phyloP scores from a whole-genome alignment of 257 asterid species.

The Anisodus acutangulus region DNA sequence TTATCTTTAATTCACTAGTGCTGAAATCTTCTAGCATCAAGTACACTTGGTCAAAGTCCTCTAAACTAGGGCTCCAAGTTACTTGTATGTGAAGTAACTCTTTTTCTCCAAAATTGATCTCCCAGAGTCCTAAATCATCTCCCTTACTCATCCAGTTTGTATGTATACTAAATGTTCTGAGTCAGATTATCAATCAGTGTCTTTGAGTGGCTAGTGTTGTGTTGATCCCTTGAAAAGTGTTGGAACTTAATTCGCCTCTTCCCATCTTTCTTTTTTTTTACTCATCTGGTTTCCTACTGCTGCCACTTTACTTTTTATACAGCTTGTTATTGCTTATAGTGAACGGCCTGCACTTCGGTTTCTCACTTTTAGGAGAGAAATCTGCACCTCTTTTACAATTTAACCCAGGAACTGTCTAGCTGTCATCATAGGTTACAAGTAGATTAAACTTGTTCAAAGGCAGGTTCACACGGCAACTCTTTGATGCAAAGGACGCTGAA shows the following conservation, averaged over 20 bases:
- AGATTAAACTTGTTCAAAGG: not conserved
- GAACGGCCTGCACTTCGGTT: not conserved
- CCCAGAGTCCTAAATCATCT: not conserved
- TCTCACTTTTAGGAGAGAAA: constrained; percentile 21
- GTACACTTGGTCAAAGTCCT: constrained; percentile 2
- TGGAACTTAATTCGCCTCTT: not conserved
- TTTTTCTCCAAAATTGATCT: not conserved
- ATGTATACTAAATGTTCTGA: not conserved
- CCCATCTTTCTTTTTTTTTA: not conserved
- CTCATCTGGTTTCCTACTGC: constrained; percentile 16
- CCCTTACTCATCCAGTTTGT: constrained; percentile 22
- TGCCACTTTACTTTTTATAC: constrained; percentile 7
- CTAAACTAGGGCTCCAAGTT: constrained; percentile 8
- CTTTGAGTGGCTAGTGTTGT: constrained; percentile 24
- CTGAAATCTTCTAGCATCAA: constrained; percentile 28
- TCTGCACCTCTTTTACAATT: not conserved
- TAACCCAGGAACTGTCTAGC: constrained; percentile 21
- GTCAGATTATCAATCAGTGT: not conserved
- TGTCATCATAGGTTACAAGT: not conserved
- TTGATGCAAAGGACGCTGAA: constrained; percentile 16
- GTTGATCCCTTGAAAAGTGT: constrained; percentile 19
- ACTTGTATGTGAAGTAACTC: not conserved
- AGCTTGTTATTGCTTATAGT: constrained; percentile 10
- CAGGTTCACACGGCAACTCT: not conserved
- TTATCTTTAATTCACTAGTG: not conserved